Evolutionary conservation across 1,284 basidiomycete genomes (phyloP).

Genomic region (Rhodotorula sp.): DNA sequence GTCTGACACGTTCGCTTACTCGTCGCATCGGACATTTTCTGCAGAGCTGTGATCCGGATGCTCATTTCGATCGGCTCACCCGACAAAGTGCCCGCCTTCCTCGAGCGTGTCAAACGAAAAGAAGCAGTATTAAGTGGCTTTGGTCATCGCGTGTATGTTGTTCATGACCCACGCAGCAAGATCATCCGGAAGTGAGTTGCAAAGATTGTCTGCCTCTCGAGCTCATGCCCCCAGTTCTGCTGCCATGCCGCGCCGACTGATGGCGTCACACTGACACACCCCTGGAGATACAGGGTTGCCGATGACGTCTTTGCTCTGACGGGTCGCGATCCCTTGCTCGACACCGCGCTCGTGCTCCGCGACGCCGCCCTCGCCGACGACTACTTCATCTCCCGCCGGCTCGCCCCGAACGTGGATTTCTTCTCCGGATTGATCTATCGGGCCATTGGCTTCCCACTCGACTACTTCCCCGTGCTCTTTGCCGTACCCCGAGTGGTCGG

Average conservation of each 20-base stretch:
- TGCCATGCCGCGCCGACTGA: too few relatives aligned
- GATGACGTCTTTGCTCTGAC: constrained; percentile 56
- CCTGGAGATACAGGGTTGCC: constrained; percentile 12
- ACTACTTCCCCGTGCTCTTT: constrained; percentile 86
- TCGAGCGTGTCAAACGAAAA: constrained; percentile 77
- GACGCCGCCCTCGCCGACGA: constrained; percentile 83
- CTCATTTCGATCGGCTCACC: constrained; percentile 72
- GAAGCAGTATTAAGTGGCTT: constrained; percentile 70
- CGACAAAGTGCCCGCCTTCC: constrained; percentile 72
- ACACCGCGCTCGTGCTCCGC: constrained; percentile 81
- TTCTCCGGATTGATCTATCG: constrained; percentile 38
- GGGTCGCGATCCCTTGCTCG: constrained; percentile 73
- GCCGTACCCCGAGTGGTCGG: constrained; percentile 70
- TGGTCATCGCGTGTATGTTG: constrained; percentile 40
- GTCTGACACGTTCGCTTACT: too few relatives aligned
- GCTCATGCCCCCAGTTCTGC: too few relatives aligned
- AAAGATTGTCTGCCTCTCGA: not conserved
- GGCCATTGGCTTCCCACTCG: constrained; percentile 70
- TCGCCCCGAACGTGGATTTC: constrained; percentile 46
- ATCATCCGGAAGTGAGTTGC: constrained; percentile 76
- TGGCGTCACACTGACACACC: too few relatives aligned
- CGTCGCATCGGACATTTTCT: too few relatives aligned
- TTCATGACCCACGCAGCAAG: constrained; percentile 73
- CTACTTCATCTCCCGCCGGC: constrained; percentile 67
- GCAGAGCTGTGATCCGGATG: constrained; percentile 70